phyloP scores from a whole-genome alignment of 2,329 filamentous ascomycete species.

The Myriosclerotinia curreyana region DNA sequence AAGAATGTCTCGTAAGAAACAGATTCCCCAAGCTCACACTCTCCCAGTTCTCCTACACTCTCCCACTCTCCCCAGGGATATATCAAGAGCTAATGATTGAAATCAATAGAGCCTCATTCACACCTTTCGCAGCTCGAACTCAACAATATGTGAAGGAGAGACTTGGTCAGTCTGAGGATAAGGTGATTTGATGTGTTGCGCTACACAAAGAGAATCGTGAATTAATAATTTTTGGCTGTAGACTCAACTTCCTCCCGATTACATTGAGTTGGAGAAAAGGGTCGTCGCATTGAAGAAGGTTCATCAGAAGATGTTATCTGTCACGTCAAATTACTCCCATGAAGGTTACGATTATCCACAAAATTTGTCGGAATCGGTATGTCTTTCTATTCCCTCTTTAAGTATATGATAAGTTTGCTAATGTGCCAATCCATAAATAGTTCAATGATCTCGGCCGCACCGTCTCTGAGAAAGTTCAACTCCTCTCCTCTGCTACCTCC shows the following conservation, averaged over 20 bases:
- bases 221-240: slow-evolving; percentile 41
- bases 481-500: slow-evolving; percentile 80
- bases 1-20: slow-evolving; percentile 63
- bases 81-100: slow-evolving; percentile 37
- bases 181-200: slow-evolving; percentile 51
- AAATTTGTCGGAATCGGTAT: slow-evolving; percentile 63
- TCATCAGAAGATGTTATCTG: slow-evolving; percentile 93
- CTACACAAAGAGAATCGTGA: neutral
- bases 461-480: slow-evolving; percentile 89
- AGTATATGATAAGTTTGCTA: slow-evolving; percentile 1
- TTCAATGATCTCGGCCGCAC: slow-evolving; percentile 95
- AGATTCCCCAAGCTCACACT: slow-evolving; percentile 25
- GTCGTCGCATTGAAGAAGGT: slow-evolving; percentile 96
- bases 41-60: too few relatives aligned
- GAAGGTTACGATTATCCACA: slow-evolving; percentile 90
- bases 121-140: slow-evolving; percentile 88
- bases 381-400: neutral
- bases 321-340: slow-evolving; percentile 93
- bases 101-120: slow-evolving; percentile 71
- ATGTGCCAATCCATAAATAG: neutral
- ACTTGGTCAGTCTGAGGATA: slow-evolving; percentile 90
- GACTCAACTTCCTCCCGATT: slow-evolving; percentile 96
- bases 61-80: neutral
- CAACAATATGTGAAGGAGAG: slow-evolving; percentile 99
- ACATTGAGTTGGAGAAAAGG: slow-evolving; percentile 97